Conservation (phyloP, 306 rosid genomes). For the Nissolia schottii region DNA sequence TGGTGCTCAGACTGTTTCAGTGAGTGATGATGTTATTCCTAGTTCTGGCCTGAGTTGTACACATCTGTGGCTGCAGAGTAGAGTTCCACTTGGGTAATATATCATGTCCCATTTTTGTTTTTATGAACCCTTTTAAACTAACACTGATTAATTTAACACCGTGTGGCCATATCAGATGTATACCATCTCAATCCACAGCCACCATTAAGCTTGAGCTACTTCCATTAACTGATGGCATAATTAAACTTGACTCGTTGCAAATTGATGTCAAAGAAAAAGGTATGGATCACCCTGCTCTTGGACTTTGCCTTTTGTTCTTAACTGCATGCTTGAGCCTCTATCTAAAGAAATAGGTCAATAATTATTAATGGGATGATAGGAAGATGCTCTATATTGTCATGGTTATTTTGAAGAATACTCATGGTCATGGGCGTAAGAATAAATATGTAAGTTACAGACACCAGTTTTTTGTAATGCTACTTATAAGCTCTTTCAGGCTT, state of each 20-base stretch:
- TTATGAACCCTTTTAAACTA: neutral
- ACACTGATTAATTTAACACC: conserved; percentile 22
- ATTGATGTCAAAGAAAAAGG: conserved; percentile 96
- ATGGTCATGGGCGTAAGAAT: neutral
- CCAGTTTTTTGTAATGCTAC: conserved; percentile 2
- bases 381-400: neutral
- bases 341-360: conserved; percentile 1
- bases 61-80: conserved; percentile 94
- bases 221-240: conserved; percentile 95
- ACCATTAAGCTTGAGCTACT: conserved; percentile 95
- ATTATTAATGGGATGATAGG: neutral
- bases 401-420: neutral
- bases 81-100: conserved; percentile 94
- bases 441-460: neutral
- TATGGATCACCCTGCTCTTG: conserved; percentile 13
- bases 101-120: neutral
- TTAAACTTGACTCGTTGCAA: conserved; percentile 82
- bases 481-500: conserved; percentile 1
- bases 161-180: conserved; percentile 53
- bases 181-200: conserved; percentile 84
- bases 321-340: conserved; percentile 1
- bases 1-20: conserved; percentile 49
- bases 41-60: conserved; percentile 78
- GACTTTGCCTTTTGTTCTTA: neutral
- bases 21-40: conserved; percentile 58